Conservation (phyloP, 768 basidiomycete genomes). For the Plicaturopsis crispa region DNA sequence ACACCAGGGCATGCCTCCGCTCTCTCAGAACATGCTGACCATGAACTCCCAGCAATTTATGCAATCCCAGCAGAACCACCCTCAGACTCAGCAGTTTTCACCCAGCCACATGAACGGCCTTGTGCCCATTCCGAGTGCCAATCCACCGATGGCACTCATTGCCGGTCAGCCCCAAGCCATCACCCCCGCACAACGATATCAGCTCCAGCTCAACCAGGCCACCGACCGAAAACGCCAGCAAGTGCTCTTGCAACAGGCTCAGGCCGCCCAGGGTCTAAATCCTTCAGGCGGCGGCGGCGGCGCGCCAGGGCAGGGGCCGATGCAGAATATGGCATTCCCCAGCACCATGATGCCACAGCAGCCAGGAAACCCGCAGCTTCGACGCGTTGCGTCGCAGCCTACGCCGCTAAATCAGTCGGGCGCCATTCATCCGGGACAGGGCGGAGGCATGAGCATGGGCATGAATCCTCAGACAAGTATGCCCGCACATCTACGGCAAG, state of each 20-base stretch:
- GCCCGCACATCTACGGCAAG: slow-evolving; percentile 25
- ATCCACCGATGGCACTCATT: slow-evolving; percentile 19
- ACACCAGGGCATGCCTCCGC: slow-evolving; percentile 31
- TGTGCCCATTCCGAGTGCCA: slow-evolving; percentile 18
- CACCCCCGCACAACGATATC: slow-evolving; percentile 11
- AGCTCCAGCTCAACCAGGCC: slow-evolving; percentile 18
- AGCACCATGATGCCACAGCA: slow-evolving; percentile 33
- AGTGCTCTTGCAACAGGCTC: slow-evolving; percentile 29
- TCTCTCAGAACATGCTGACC: slow-evolving; percentile 27
- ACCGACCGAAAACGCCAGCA: slow-evolving; percentile 20
- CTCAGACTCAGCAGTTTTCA: slow-evolving; percentile 24
- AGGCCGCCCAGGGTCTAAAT: slow-evolving; percentile 23
- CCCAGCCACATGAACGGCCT: slow-evolving; percentile 3
- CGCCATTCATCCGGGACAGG: slow-evolving; percentile 25
- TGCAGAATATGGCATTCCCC: slow-evolving; percentile 35
- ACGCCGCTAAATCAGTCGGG: slow-evolving; percentile 32
- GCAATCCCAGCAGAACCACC: slow-evolving; percentile 30
- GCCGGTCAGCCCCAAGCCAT: slow-evolving; percentile 14
- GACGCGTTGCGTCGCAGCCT: slow-evolving; percentile 56
- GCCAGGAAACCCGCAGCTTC: slow-evolving; percentile 26
- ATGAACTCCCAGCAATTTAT: slow-evolving; percentile 13
- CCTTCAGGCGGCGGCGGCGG: slow-evolving; percentile 14
- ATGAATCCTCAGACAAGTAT: slow-evolving; percentile 39
- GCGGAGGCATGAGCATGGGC: slow-evolving; percentile 31
- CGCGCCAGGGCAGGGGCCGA: slow-evolving; percentile 26